A percentile compares a stretch with the other conserved stretches of the same genome.
phyloP scores from a whole-genome alignment of 352 stramenopile genomes.

The Globisporangium mamillatum region DNA sequence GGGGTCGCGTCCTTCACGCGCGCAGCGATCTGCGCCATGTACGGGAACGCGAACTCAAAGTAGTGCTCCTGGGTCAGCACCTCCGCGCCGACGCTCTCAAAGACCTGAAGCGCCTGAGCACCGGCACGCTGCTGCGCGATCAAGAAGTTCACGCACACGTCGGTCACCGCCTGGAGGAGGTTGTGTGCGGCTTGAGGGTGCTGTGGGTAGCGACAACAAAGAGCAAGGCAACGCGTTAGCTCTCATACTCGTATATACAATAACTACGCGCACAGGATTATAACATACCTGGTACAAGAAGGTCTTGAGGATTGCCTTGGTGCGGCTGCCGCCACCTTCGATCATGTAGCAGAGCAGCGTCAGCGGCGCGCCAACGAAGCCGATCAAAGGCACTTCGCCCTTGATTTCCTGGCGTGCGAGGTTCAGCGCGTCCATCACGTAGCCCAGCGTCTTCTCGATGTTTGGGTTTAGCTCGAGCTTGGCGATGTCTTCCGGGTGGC shows the following conservation, averaged over 20 bases:
- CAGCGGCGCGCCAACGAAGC: conserved; percentile 96
- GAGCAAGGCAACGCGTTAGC: background rate
- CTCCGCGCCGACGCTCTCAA: conserved; percentile 95
- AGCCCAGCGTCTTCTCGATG: conserved; percentile 92
- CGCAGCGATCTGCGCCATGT: conserved; percentile 78
- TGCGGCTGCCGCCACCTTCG: conserved; percentile 94
- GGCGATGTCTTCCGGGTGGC: conserved; percentile 86
- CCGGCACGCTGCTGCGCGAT: conserved; percentile 92
- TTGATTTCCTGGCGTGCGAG: conserved; percentile 91
- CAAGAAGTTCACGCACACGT: conserved; percentile 96
- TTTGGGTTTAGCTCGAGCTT: conserved; percentile 88
- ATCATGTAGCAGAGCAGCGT: conserved; percentile 99
- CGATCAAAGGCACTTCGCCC: conserved; percentile 94
- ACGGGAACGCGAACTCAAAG: conserved; percentile 93
- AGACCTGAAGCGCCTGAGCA: conserved; percentile 95
- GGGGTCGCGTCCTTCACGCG: conserved; percentile 71
- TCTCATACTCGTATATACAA: background rate
- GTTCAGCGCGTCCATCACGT: conserved; percentile 95
- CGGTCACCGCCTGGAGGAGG: conserved; percentile 93
- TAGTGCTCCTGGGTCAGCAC: conserved; percentile 94
- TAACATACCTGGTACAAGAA: conserved; percentile 80
- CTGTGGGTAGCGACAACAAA: conserved; percentile 21
- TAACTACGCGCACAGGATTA: background rate
- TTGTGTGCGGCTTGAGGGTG: conserved; percentile 89
- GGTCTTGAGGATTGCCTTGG: conserved; percentile 92